These are phyloP conservation scores for Botryobasidium botryosum DNA, from an alignment of 768 basidiomycete genomes.

Conservation along the genomic window DNA sequence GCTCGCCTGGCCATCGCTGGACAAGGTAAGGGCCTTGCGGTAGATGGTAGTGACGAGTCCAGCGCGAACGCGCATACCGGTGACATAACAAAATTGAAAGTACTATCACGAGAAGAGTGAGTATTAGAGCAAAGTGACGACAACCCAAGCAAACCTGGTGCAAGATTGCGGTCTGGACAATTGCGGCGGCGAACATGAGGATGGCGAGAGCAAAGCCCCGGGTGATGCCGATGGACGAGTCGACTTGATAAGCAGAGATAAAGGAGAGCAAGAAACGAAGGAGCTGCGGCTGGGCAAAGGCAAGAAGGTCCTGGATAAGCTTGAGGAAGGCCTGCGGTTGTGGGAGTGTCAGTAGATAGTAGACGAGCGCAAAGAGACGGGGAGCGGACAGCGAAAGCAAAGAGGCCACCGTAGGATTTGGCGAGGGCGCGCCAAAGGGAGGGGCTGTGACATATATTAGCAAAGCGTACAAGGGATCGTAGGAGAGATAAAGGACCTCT, in stretches of 20 bases:
- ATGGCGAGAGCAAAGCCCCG: constrained; percentile 63
- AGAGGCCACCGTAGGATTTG: constrained; percentile 64
- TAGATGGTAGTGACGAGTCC: constrained; percentile 79
- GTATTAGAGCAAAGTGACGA: no score
- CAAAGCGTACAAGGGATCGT: constrained; percentile 7
- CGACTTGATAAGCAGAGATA: constrained; percentile 54
- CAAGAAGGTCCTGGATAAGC: constrained; percentile 58
- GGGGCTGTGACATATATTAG: constrained; percentile 24
- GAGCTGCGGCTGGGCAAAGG: constrained; percentile 77
- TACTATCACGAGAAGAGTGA: constrained; percentile 32
- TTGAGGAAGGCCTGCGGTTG: constrained; percentile 53
- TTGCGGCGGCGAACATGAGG: constrained; percentile 65
- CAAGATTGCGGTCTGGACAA: constrained; percentile 61
- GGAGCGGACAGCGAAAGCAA: constrained; percentile 41
- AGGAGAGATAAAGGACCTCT: constrained; percentile 4
- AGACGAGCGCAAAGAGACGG: no score
- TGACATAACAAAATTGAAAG: constrained; percentile 68
- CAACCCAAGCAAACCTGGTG: constrained; percentile 41
- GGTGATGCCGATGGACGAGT: constrained; percentile 20
- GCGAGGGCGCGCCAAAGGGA: constrained; percentile 59
- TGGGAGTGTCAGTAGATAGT: no score
- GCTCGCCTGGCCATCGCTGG: constrained; percentile 59
- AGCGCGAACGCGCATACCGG: constrained; percentile 86
- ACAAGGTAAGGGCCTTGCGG: constrained; percentile 68
- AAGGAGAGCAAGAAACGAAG: constrained; percentile 64